Evolutionary conservation across 176 grass and related monocot genomes (phyloP).

Genomic region (Bromus sterilis): DNA sequence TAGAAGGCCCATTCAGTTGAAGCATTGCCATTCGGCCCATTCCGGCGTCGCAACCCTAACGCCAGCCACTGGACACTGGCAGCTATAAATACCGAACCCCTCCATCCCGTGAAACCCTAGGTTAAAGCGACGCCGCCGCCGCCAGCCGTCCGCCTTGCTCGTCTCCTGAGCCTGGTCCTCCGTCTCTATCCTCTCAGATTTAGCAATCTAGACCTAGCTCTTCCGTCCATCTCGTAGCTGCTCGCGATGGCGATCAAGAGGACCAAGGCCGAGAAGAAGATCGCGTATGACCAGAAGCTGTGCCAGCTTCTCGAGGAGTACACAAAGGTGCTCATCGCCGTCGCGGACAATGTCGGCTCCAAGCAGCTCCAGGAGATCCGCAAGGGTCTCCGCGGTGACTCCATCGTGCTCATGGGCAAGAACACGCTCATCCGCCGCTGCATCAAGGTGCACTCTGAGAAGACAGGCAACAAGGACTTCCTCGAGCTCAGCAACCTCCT

Average conservation of each 20-base stretch:
- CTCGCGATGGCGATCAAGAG: constrained; percentile 66
- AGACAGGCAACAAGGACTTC: constrained; percentile 42
- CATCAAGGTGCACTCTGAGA: constrained; percentile 65
- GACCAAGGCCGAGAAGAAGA: constrained; percentile 81
- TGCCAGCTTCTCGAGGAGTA: constrained; percentile 75
- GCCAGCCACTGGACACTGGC: neutral
- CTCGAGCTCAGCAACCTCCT: constrained; percentile 49
- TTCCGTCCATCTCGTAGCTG: neutral
- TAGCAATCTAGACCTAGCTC: neutral
- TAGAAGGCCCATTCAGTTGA: too few species aligned
- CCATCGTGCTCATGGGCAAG: constrained; percentile 81
- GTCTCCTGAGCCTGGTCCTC: constrained; percentile 51
- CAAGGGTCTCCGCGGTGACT: constrained; percentile 65
- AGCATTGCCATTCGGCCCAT: neutral
- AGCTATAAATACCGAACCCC: neutral
- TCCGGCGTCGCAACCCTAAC: neutral
- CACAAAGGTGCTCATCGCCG: constrained; percentile 70
- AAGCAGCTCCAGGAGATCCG: constrained; percentile 82
- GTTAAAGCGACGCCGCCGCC: constrained; percentile 73
- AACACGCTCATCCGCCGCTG: constrained; percentile 81
- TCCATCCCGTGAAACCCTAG: neutral
- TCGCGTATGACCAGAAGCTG: constrained; percentile 63
- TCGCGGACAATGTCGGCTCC: constrained; percentile 82
- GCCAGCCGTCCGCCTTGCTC: constrained; percentile 50
- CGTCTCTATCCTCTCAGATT: neutral